Conservation (phyloP, 139 green algal genomes). For the Yamagishiella unicocca region DNA sequence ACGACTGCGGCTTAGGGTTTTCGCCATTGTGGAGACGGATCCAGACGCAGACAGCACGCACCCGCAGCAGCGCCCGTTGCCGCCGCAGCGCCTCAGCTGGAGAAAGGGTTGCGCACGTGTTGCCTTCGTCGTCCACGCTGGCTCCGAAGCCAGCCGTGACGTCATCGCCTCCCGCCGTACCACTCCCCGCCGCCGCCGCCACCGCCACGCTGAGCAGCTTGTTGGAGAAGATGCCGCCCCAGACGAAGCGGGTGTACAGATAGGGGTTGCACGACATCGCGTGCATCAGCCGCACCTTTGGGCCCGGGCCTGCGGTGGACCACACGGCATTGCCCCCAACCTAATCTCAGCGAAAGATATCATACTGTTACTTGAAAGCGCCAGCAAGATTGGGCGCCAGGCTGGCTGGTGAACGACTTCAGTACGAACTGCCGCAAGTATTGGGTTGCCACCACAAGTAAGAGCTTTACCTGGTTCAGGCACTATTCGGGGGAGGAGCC, state of each 20-base stretch:
- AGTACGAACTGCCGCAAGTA: no score
- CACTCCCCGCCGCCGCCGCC: background rate
- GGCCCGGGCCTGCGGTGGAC: constrained; percentile 6
- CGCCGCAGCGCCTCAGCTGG: background rate
- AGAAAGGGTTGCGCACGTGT: background rate
- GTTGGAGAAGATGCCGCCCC: background rate
- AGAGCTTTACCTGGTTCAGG: no score
- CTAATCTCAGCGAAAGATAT: no score
- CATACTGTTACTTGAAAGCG: no score
- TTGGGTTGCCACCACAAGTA: no score
- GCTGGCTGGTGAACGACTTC: no score
- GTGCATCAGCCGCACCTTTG: constrained; percentile 11
- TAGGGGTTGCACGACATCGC: constrained; percentile 28
- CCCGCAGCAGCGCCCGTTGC: constrained; percentile 5
- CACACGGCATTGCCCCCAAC: no score
- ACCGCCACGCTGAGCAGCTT: background rate
- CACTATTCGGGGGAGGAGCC: no score
- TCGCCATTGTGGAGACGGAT: no score
- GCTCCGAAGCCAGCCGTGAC: background rate
- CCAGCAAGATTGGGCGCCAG: no score
- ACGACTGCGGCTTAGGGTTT: no score
- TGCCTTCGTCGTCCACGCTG: background rate
- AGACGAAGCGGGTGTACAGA: constrained; percentile 17
- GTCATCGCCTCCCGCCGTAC: background rate
- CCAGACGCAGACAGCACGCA: no score